Base-by-base conservation (phyloP, 1,284 basidiomycete genomes). In the Quambalaria eucalypti region DNA sequence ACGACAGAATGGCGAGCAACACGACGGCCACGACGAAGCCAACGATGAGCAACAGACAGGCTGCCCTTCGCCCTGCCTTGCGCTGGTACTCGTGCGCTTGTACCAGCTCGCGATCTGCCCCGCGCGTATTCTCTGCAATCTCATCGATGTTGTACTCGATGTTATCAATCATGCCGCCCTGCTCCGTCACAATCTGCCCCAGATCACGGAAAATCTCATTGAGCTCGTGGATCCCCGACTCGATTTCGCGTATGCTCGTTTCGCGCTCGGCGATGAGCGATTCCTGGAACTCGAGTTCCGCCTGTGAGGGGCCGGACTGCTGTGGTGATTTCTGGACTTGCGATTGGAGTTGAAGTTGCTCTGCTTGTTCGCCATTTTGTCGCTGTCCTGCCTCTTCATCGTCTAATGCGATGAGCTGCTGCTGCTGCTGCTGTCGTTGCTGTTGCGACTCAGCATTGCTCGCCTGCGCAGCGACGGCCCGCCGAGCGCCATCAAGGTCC, bases 151-250 rank as follows among this genome's bases (percentile, higher is more conserved):
- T 98, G 57, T 85, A 86, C 76, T 96, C 91, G 72, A 99, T 96
- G 70, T 96, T 96, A 74, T 98, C 93, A 52, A 99, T 81, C 86
- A 97, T 89, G 28, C 84, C 84, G 7, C 93, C 92, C 76, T 98
- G 95, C 73, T 97, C 90, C 62, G 85, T 84, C 1, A 99, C 91
- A 42, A 99, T 83, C 19, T 90, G 91, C 36, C 92, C 92, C 33
- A 99, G 78, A 77, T 98, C 93, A 40, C 90, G 83, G 81, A 99
- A 98, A 69, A 99, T 97, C 77, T 96, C 90, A 49, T 90, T 86
- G 47, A 99, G 79, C 76, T 99, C 93, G 70, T 96, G 90, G 52
- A 99, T 96, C 5, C 95, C 93, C 1, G 84, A 86, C 78, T 98
- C 95, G 59, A 99, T 99, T 73, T 97, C 92, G 44, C 87, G 84